phyloP scores from a whole-genome alignment of 306 rosid species.

The Malus domestica region ASM211411v1 NC_041802.1:22755501-22756000 shows the following conservation, averaged over 20 bases:
- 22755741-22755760: background rate
- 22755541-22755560: background rate
- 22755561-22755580: background rate
- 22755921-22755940: slow-evolving; percentile 15
- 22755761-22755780: background rate
- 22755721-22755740: background rate
- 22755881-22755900: slow-evolving; percentile 52
- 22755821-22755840: background rate
- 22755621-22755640: slow-evolving; percentile 88
- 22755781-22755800: background rate
- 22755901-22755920: slow-evolving; percentile 38
- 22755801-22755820: background rate
- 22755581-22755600: slow-evolving; percentile 43
- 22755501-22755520: background rate
- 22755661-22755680: slow-evolving; percentile 6
- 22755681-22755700: background rate
- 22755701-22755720: slow-evolving; percentile 19
- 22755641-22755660: slow-evolving; percentile 75
- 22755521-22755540: background rate
- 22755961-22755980: background rate
- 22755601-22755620: slow-evolving; percentile 86
- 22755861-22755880: slow-evolving; percentile 34
- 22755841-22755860: slow-evolving; percentile 26
- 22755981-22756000: background rate
- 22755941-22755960: background rate